Evolutionary conservation across 768 basidiomycete species (phyloP).

Genomic region (Leccinum boreale): DNA sequence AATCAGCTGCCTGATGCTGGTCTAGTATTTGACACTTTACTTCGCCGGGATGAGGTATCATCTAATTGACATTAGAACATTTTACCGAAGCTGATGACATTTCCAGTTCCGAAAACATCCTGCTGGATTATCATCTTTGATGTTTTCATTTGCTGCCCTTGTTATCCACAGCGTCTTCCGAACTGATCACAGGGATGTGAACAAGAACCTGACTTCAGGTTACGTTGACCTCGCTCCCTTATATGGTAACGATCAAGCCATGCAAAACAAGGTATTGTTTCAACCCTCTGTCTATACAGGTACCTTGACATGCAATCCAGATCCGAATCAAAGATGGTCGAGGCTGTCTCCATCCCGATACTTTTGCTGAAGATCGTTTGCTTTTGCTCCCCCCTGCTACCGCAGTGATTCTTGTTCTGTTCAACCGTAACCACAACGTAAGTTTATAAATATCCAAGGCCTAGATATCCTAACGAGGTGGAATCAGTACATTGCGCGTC

Average conservation of each 20-base stretch:
- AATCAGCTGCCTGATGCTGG: conserved; percentile 78
- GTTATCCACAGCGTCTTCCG: conserved; percentile 89
- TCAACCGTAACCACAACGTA: conserved; percentile 88
- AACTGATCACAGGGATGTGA: conserved; percentile 61
- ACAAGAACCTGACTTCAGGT: conserved; percentile 81
- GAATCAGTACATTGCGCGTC: conserved; percentile 71
- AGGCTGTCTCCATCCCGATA: conserved; percentile 65
- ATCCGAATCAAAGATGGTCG: conserved; percentile 51
- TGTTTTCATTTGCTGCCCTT: conserved; percentile 81
- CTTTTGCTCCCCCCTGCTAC: conserved; percentile 77
- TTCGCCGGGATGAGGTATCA: conserved; percentile 65
- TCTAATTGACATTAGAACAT: neutral
- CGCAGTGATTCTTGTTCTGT: conserved; percentile 75
- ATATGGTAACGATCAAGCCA: conserved; percentile 69
- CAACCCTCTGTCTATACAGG: neutral
- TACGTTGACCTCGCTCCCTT: conserved; percentile 84
- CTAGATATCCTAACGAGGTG: neutral
- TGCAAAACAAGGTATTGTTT: conserved; percentile 51
- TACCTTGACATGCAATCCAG: conserved; percentile 8
- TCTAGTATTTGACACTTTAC: conserved; percentile 74
- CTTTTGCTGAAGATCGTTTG: conserved; percentile 76
- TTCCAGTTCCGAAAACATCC: conserved; percentile 72
- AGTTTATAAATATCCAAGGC: conserved; percentile 19
- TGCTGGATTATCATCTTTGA: conserved; percentile 70
- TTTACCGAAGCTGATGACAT: neutral